Percentiles rank a stretch among this genome's conserved stretches.
These are phyloP conservation scores for Lithohypha guttulata DNA, from an alignment of 2,329 filamentous ascomycete species.

Conservation along the genomic window DNA sequence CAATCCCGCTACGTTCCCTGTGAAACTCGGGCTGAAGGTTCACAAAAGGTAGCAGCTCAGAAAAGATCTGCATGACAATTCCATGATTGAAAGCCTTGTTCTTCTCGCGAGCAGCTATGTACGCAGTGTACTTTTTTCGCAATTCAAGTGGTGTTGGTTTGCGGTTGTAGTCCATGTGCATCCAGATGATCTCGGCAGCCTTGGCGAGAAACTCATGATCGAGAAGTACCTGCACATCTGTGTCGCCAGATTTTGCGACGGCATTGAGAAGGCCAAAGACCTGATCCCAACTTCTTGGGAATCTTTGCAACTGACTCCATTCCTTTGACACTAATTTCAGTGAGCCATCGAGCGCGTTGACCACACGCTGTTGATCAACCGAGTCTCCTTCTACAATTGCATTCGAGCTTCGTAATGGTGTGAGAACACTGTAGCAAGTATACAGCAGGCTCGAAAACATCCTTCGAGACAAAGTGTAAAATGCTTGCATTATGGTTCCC, in stretches of 20 bases:
- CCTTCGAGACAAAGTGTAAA: conserved; percentile 15
- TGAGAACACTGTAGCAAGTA: conserved; percentile 12
- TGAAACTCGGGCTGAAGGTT: conserved; percentile 22
- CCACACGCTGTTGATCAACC: conserved; percentile 13
- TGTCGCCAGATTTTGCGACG: conserved; percentile 52
- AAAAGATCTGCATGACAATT: conserved; percentile 34
- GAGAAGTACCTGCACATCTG: conserved; percentile 50
- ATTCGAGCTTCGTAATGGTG: conserved; percentile 4
- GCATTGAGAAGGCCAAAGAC: conserved; percentile 59
- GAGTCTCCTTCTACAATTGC: conserved; percentile 2
- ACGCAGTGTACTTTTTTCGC: conserved; percentile 34
- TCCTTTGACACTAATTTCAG: conserved; percentile 44
- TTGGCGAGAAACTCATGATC: conserved; percentile 50
- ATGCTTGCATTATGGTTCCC: conserved; percentile 16
- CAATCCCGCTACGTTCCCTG: conserved; percentile 32
- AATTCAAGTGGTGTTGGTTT: conserved; percentile 11
- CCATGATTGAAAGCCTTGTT: conserved; percentile 36
- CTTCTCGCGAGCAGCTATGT: conserved; percentile 34
- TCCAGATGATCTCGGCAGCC: conserved; percentile 49
- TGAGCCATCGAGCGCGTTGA: conserved; percentile 14
- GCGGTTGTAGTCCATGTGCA: conserved; percentile 24
- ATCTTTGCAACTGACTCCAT: conserved; percentile 52
- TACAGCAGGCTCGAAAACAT: conserved; percentile 14
- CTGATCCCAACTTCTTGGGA: conserved; percentile 61
- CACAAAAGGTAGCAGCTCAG: conserved; percentile 25